Base-by-base conservation (phyloP, 2,329 filamentous ascomycete species). In the Trichoderma hamatum region DNA sequence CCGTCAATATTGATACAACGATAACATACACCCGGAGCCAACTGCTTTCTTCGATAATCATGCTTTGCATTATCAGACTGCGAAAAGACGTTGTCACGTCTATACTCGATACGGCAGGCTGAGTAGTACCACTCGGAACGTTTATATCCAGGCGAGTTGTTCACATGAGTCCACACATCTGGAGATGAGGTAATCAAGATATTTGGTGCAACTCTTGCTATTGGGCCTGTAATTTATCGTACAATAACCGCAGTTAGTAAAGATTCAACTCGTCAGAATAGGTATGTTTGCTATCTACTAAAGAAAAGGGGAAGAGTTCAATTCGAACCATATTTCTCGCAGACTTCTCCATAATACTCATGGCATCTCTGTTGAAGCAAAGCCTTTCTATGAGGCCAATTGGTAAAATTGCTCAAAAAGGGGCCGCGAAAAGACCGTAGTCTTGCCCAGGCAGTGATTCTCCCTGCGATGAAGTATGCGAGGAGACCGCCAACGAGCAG, bases 61-160 rank as follows among this genome's bases (percentile, higher is more conserved):
- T 89, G 86, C 52, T 80, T 80, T 5, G 78, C 79, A 52, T 82
- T 84, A 69, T 87, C 79, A 5, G 81, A 81, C 71, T 85, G 80
- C 2, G 80, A 84, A 69, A 89, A 87, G 39, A 88, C 78, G 67
- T 85, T 87, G 72, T 88, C 84, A 5, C 79, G 77, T 0, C 82
- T 81, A 5, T 83, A 80, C 69, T 88, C 83, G 30, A 86, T 79
- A 3, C 82, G 81, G 52, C 82, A 78, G 3, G 80, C 80, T 49
- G 83, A 80, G 26, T 80, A 82, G 68, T 79, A 85, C 81, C 82
- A 84, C 21, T 77, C 74, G 3, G 78, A 78, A 14, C 81, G 77
- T 59, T 75, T 80, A 59, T 84, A 85, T 3, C 77, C 78, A 2
- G 79, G 79, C 4, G 80, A 78, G 60, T 76, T 80, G 75, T 79